These are phyloP conservation scores for Piedraia hortae DNA, from an alignment of 2,329 filamentous ascomycete species.

Conservation along the genomic window DNA sequence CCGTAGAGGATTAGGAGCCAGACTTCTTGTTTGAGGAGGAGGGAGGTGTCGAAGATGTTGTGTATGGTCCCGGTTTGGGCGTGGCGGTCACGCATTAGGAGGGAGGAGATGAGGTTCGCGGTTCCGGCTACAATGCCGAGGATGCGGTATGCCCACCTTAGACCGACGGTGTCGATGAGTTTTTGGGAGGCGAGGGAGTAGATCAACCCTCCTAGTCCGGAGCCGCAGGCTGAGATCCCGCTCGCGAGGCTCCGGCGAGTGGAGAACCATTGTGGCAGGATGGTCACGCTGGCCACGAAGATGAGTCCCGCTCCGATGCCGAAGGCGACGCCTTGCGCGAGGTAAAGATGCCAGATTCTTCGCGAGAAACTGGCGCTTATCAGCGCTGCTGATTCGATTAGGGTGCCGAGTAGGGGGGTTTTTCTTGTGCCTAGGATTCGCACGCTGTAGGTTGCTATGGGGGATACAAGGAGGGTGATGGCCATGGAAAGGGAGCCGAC, in stretches of 20 bases:
- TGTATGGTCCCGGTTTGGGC: constrained; percentile 39
- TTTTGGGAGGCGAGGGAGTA: constrained; percentile 41
- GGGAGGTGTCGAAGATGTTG: constrained; percentile 14
- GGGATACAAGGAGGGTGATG: constrained; percentile 38
- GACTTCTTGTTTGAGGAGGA: constrained; percentile 32
- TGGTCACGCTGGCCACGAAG: constrained; percentile 39
- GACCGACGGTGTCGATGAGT: constrained; percentile 35
- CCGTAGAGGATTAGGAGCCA: constrained; percentile 38
- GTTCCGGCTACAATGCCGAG: constrained; percentile 34
- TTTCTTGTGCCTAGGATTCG: constrained; percentile 33
- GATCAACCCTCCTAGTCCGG: constrained; percentile 43
- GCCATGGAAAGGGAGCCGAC: constrained; percentile 45
- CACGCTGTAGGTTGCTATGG: constrained; percentile 34
- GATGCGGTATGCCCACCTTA: constrained; percentile 39
- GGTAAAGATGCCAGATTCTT: constrained; percentile 47
- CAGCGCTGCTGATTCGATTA: constrained; percentile 35
- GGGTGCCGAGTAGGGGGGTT: constrained; percentile 35
- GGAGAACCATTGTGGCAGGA: constrained; percentile 49
- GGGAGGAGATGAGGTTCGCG: constrained; percentile 33
- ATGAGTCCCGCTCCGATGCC: constrained; percentile 54
- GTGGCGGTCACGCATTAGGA: constrained; percentile 45
- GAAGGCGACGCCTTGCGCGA: constrained; percentile 48
- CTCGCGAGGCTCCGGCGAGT: constrained; percentile 41
- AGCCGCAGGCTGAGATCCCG: constrained; percentile 38
- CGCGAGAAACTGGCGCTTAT: constrained; percentile 42